phyloP scores from a whole-genome alignment of 2,329 filamentous ascomycete species.

The Aspergillus piperis region DNA sequence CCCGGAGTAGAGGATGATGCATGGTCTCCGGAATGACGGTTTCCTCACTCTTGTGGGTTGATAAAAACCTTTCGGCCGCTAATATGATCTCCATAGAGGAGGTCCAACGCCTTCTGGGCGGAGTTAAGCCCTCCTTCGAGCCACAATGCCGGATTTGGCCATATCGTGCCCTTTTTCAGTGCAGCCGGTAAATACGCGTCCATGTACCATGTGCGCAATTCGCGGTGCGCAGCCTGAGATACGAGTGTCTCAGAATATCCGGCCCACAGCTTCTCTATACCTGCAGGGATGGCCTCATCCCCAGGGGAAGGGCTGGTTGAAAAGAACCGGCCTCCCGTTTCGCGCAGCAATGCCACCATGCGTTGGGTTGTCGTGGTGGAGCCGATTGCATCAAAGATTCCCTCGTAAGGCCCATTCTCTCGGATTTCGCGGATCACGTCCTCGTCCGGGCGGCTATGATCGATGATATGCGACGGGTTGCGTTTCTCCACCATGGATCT shows the following conservation, averaged over 20 bases:
- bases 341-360: neutral
- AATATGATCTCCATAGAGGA: neutral
- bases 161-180: constrained; percentile 23
- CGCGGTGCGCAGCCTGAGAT: neutral
- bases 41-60: neutral
- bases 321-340: no score
- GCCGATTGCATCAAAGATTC: constrained; percentile 6
- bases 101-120: constrained; percentile 5
- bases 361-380: neutral
- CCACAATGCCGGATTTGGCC: neutral
- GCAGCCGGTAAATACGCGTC: constrained; percentile 11
- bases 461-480: constrained; percentile 12
- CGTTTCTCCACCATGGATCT: constrained; percentile 4
- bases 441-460: constrained; percentile 12
- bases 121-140: neutral
- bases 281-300: no score
- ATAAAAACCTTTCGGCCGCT: constrained; percentile 7
- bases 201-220: constrained; percentile 10
- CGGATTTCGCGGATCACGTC: neutral
- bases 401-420: constrained; percentile 12
- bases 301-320: no score
- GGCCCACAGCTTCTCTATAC: no score
- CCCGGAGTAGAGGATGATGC: no score
- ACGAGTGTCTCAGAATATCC: no score
- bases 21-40: no score